Conservation (phyloP, 2,329 filamentous ascomycete species). For the Mollisia scopiformis region DNA sequence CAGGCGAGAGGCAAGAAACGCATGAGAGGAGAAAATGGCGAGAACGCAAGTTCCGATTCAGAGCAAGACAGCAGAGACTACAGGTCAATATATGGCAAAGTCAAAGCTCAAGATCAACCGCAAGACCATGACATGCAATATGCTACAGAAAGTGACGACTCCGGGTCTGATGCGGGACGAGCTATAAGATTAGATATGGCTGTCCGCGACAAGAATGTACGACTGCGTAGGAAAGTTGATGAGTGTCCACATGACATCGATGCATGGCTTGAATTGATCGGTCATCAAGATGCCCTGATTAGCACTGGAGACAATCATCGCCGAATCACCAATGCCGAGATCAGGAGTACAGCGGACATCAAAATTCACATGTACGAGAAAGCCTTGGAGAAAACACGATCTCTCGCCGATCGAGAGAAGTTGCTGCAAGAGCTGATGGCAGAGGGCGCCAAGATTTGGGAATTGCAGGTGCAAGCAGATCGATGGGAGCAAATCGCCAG, state of each 20-base stretch:
- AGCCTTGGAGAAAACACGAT: constrained; percentile 63
- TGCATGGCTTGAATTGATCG: constrained; percentile 78
- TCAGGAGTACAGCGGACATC: constrained; percentile 73
- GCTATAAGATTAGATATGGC: constrained; percentile 45
- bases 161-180: constrained; percentile 41
- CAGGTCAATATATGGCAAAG: constrained; percentile 66
- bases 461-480: constrained; percentile 57
- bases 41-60: constrained; percentile 42
- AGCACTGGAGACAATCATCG: constrained; percentile 49
- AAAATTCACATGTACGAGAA: constrained; percentile 81
- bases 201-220: constrained; percentile 57
- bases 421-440: constrained; percentile 72
- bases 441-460: constrained; percentile 78
- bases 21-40: constrained; percentile 32
- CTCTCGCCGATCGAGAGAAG: constrained; percentile 52
- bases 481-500: constrained; percentile 68
- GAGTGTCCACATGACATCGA: constrained; percentile 67
- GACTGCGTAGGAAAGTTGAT: constrained; percentile 66
- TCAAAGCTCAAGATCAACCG: constrained; percentile 45
- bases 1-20: constrained; percentile 37
- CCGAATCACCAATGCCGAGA: constrained; percentile 61
- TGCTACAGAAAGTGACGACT: constrained; percentile 46
- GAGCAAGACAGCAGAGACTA: constrained; percentile 59
- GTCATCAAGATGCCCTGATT: constrained; percentile 74
- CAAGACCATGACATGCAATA: constrained; percentile 43